Percentiles rank a stretch among this genome's conserved stretches.
Evolutionary conservation across 2,329 filamentous ascomycete genomes (phyloP).

Genomic region (Alternaria novae-zelandiae): DNA sequence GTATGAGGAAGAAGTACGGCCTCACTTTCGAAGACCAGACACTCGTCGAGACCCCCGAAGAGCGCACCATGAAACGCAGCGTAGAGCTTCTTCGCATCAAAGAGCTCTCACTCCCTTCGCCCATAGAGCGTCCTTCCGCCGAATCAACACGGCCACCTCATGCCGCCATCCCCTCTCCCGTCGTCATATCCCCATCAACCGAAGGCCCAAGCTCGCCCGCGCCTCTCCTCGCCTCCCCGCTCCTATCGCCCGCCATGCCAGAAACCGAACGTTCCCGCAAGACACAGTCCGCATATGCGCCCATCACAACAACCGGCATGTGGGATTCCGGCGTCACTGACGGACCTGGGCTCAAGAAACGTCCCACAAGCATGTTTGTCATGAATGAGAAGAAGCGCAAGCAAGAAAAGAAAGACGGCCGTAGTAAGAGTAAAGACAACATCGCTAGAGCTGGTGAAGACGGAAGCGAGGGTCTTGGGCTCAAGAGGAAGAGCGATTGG

Average conservation of each 20-base stretch:
- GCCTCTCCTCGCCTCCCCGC: slow-evolving; percentile 17
- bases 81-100: slow-evolving; percentile 41
- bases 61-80: slow-evolving; percentile 40
- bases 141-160: slow-evolving; percentile 1
- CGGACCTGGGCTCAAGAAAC: slow-evolving; percentile 31
- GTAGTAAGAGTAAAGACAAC: slow-evolving; percentile 34
- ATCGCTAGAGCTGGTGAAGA: slow-evolving; percentile 24
- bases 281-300: slow-evolving; percentile 41
- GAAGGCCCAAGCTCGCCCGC: slow-evolving; percentile 8
- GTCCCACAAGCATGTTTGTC: slow-evolving; percentile 44
- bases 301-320: slow-evolving; percentile 42
- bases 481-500: slow-evolving; percentile 19
- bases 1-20: slow-evolving; percentile 37
- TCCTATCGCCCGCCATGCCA: slow-evolving; percentile 20
- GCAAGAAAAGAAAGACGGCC: slow-evolving; percentile 35
- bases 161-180: slow-evolving; percentile 17
- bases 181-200: slow-evolving; percentile 18
- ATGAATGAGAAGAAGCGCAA: slow-evolving; percentile 42
- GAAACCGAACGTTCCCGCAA: slow-evolving; percentile 30
- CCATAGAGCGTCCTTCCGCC: slow-evolving; percentile 14
- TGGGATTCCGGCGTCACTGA: slow-evolving; percentile 46
- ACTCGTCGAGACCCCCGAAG: slow-evolving; percentile 41
- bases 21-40: slow-evolving; percentile 36
- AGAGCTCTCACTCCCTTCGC: slow-evolving; percentile 32
- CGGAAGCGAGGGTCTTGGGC: slow-evolving; percentile 6